Evolutionary conservation across 768 basidiomycete species (phyloP).

Genomic region (Phlebiopsis gigantea): DNA sequence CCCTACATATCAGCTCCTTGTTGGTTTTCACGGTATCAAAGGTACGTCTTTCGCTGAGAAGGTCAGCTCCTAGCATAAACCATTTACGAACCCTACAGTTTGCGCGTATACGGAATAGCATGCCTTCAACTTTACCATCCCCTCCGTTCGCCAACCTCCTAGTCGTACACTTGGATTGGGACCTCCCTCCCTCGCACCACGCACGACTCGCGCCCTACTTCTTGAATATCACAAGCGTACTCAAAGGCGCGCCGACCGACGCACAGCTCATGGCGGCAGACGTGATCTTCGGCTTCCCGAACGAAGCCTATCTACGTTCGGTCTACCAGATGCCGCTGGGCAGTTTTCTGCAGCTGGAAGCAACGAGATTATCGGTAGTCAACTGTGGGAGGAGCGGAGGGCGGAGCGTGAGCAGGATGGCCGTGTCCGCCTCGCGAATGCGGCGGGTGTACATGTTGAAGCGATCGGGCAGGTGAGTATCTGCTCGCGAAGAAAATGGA

Average conservation of each 20-base stretch:
- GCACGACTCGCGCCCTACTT: constrained; percentile 4
- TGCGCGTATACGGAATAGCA: too few species aligned
- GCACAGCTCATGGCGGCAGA: constrained; percentile 2
- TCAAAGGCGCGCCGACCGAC: neutral
- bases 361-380: neutral
- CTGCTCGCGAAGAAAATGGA: too few species aligned
- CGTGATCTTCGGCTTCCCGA: constrained; percentile 9
- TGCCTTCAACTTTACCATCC: too few species aligned
- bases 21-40: too few species aligned
- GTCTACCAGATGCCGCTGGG: constrained; percentile 13
- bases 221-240: neutral
- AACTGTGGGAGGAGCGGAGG: constrained; percentile 7
- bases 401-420: neutral
- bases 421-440: too few species aligned
- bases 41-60: too few species aligned
- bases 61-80: too few species aligned
- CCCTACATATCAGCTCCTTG: too few species aligned
- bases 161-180: neutral
- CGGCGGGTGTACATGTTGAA: constrained; percentile 11
- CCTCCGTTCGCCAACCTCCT: constrained; percentile 1
- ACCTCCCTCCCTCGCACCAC: neutral
- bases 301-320: too few species aligned
- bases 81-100: too few species aligned
- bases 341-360: constrained; percentile 12
- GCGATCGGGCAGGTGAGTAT: constrained; percentile 12